Evolutionary conservation across 2,329 filamentous ascomycete species (phyloP).

Genomic region (Magnaporthiopsis rhizophila): DNA sequence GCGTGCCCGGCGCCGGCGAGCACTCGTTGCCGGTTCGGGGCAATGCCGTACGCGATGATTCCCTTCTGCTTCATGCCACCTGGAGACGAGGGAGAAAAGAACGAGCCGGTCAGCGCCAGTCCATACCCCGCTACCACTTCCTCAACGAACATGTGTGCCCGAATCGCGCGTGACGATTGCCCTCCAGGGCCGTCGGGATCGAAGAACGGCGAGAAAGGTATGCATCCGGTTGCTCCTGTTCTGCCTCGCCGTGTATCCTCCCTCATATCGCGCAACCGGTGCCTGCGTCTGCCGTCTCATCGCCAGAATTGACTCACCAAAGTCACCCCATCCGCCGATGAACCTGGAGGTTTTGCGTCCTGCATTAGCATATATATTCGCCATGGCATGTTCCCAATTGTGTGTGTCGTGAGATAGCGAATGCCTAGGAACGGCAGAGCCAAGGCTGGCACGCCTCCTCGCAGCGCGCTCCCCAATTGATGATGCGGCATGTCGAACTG

Average conservation of each 20-base stretch:
- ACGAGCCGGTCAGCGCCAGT: neutral
- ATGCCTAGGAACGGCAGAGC: constrained; percentile 7
- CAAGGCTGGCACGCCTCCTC: constrained; percentile 7
- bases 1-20: constrained; percentile 69
- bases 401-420: neutral
- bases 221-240: neutral
- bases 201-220: neutral
- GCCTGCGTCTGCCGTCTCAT: neutral
- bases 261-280: neutral
- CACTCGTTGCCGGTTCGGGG: constrained; percentile 82
- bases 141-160: neutral
- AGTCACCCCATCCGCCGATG: constrained; percentile 65
- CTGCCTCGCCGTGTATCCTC: neutral
- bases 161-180: neutral
- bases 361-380: neutral
- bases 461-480: constrained; percentile 1
- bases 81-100: neutral
- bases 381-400: constrained; percentile 2
- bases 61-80: constrained; percentile 42
- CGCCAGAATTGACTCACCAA: constrained; percentile 51
- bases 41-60: constrained; percentile 65
- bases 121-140: neutral
- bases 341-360: constrained; percentile 41
- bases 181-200: neutral
- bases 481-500: neutral